Base-by-base conservation (phyloP, 768 basidiomycete species). In the Pisolithus marmoratus region DNA sequence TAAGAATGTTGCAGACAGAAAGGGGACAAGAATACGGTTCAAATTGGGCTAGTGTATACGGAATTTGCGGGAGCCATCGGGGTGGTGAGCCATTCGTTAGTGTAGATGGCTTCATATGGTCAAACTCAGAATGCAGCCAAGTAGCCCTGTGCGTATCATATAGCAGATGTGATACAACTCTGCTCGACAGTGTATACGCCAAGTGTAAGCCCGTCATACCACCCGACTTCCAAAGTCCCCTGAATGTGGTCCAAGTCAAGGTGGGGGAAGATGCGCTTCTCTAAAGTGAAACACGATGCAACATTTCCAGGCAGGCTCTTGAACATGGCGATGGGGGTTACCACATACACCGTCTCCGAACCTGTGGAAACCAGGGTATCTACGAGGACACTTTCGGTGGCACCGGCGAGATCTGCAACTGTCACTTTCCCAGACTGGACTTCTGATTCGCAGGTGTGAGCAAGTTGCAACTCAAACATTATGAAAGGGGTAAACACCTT, bases 241-340 rank as follows among this genome's bases (percentile, higher is more conserved):
- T 59, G 46, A 23, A 74, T 46, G 48, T 72, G 71, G 53, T 74
- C 72, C 26, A 74, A 43, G 53, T 70, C 70, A 9, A 74, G 70
- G 48, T 74, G 72, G 2, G 71, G 67, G 45, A 63, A 71, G 38
- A 73, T 59, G 42, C 58, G 55, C 48, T 49, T 38, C 27, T 65
- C 27, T 5, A 61, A 46, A 17, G 44, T 14, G n/a, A 67, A 54
- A 55, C 68, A 73, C 29, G 46, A 49, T n/a, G 51, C 52, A 7
- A 63, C 27, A 8, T 43, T 31, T 3, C 19, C 20, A 8, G 60
- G 57, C 7, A 73, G 49, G 17, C 29, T 54, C 37, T 48, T 41
- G 42, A 58, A 55, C 49, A 71, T 60, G 27, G 69, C 54, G 19
- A 65, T 41, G 1, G 72, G 70, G 1, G 68, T 60, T 38, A 70